phyloP scores from a whole-genome alignment of 2,329 filamentous ascomycete genomes.

The Incumbomyces lentus region DNA sequence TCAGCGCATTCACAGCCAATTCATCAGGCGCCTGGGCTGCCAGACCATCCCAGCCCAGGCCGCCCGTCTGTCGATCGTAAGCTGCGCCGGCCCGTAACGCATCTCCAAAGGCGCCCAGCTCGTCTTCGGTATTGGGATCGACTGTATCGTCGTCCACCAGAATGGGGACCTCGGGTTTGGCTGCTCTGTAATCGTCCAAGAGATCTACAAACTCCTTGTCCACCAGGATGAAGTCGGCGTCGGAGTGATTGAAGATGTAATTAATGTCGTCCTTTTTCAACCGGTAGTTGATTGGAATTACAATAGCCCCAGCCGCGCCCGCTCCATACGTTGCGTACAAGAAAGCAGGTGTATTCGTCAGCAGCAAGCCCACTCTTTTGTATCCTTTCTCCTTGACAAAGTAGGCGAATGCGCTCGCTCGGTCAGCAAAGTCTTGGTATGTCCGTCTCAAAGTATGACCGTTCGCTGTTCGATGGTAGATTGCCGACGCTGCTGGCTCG shows the following conservation, averaged over 20 bases:
- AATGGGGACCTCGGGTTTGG: conserved; percentile 54
- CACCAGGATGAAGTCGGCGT: conserved; percentile 77
- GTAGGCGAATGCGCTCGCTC: conserved; percentile 78
- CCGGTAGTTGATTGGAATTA: conserved; percentile 63
- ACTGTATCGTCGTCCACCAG: conserved; percentile 71
- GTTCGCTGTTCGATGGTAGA: conserved; percentile 77
- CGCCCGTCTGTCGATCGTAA: conserved; percentile 57
- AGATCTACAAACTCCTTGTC: conserved; percentile 69
- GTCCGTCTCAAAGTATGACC: conserved; percentile 61
- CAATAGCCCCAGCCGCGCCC: conserved; percentile 66
- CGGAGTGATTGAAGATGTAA: conserved; percentile 82
- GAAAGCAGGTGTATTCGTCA: conserved; percentile 89
- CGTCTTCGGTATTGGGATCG: conserved; percentile 61
- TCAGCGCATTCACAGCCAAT: conserved; percentile 71
- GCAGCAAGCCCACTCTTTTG: conserved; percentile 72
- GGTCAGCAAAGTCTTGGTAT: conserved; percentile 74
- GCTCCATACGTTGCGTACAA: conserved; percentile 84
- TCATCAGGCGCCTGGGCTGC: conserved; percentile 62
- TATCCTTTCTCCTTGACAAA: conserved; percentile 65
- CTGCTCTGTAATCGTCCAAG: conserved; percentile 54
- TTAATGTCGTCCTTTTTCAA: conserved; percentile 75
- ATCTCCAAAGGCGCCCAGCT: conserved; percentile 71
- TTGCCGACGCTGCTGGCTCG: conserved; percentile 74
- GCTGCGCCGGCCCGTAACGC: conserved; percentile 70
- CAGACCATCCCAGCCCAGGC: conserved; percentile 66